A percentile compares a stretch with the other conserved stretches of the same genome.
phyloP scores from a whole-genome alignment of 805 yeast genomes.

The Suhomyces sp. region DNA sequence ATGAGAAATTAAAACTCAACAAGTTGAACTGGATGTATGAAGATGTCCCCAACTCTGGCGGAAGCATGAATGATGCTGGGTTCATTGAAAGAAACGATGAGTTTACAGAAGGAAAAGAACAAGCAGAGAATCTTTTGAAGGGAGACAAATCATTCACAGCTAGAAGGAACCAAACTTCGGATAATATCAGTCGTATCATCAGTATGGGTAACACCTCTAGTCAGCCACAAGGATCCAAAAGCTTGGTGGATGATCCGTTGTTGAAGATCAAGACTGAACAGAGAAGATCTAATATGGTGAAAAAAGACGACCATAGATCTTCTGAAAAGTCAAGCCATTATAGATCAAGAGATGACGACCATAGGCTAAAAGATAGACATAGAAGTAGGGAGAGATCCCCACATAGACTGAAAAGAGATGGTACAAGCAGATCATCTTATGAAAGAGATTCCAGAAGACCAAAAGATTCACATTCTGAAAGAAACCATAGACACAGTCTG shows the following conservation, averaged over 20 bases:
- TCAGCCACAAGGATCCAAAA: slow-evolving; percentile 32
- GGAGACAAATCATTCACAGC: slow-evolving; percentile 38
- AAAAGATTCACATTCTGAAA: no score
- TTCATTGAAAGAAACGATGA: slow-evolving; percentile 34
- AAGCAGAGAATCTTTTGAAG: slow-evolving; percentile 52
- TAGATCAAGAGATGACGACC: slow-evolving; percentile 5
- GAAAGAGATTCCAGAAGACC: no score
- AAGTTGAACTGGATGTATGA: slow-evolving; percentile 89
- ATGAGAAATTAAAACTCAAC: slow-evolving; percentile 36
- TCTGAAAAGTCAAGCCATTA: no score
- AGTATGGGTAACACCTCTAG: slow-evolving; percentile 27
- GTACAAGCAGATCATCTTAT: no score
- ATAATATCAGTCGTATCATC: slow-evolving; percentile 4
- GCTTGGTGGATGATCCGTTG: slow-evolving; percentile 49
- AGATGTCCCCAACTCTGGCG: slow-evolving; percentile 35
- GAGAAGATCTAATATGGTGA: slow-evolving; percentile 11
- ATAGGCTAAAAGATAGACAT: slow-evolving; percentile 11
- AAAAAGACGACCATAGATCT: no score
- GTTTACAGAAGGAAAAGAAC: slow-evolving; percentile 31
- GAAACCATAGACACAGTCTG: no score
- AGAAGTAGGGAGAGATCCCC: slow-evolving; percentile 6
- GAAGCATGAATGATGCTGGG: slow-evolving; percentile 33
- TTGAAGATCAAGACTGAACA: no score
- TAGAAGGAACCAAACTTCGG: background rate
- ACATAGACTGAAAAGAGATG: no score